Evolutionary conservation across 495 filamentous ascomycete genomes (phyloP), one percentile per base, ranked within the genome.

Genomic region (Trichoderma parareesei): DNA sequence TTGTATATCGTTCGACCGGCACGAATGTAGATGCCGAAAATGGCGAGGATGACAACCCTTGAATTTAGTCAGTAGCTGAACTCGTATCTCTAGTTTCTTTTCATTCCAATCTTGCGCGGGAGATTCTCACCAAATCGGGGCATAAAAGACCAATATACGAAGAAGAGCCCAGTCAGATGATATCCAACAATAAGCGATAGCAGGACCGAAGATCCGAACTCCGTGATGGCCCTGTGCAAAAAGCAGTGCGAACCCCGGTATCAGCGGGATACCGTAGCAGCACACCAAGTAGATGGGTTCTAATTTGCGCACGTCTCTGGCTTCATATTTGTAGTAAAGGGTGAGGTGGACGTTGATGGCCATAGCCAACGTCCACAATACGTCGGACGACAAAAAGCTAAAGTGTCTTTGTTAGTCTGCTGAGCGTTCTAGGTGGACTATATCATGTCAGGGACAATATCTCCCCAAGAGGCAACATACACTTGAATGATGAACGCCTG

Each of bases 331-430:
- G 38, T 72, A 69, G 60, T 77, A 78, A 44, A 82, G 77, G n/a
- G 79, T 77, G 8, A 81, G 71, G 60, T 74, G 78, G 27, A 79
- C 78, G 57, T 82, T 73, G 49, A 74, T 61, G 5, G 78, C 77
- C 78, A 80, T 82, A 37, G 73, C 75, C 0, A 81, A 70, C n/a
- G 78, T 80, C 78, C 78, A 82, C 1, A 78, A 55, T 3, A 81
- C 79, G 70, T 82, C 79, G n/a, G 79, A 76, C 3, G 79, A 65
- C 1, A 78, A 76, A 64, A 81, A 81, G 76, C 79, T 82, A 55
- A 55, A 63, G 2, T n/a, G 33, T n/a, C 9, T 7, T 1, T 38
- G 46, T 49, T 49, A 49, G 46, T 18, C 46, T 49, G 27, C 27
- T 49, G 46, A 18, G 7, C 20, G 46, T 48, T 3, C 44, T 48